A percentile compares a stretch with the other conserved stretches of the same genome.
These are phyloP conservation scores for Porodaedalea pini DNA, from an alignment of 1,284 basidiomycete species.

Conservation along the genomic window DNA sequence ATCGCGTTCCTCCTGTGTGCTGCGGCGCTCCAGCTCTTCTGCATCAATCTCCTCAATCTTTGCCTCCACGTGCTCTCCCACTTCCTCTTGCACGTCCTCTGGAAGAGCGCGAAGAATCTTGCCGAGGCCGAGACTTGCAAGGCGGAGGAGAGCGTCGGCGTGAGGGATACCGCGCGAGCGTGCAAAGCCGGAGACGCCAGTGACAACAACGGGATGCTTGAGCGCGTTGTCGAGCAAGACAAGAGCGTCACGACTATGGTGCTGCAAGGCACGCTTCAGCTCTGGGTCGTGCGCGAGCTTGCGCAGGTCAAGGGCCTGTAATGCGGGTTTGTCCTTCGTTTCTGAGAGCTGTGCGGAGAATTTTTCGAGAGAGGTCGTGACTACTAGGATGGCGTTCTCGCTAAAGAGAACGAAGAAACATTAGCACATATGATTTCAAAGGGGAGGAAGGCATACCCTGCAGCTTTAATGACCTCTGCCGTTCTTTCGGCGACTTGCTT, in stretches of 20 bases:
- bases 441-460: constrained; percentile 20
- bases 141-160: constrained; percentile 24
- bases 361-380: constrained; percentile 24
- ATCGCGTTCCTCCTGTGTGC: constrained; percentile 17
- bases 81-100: constrained; percentile 16
- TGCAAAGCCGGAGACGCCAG: constrained; percentile 24
- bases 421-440: neutral
- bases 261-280: constrained; percentile 16
- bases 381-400: constrained; percentile 25
- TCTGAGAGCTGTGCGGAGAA: constrained; percentile 5
- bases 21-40: constrained; percentile 23
- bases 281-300: constrained; percentile 12
- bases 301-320: constrained; percentile 2
- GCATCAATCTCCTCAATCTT: constrained; percentile 24
- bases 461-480: constrained; percentile 26
- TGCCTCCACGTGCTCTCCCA: constrained; percentile 12
- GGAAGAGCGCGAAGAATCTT: constrained; percentile 23
- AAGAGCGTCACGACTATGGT: constrained; percentile 23
- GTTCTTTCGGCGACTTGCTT: constrained; percentile 18
- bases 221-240: constrained; percentile 25
- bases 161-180: constrained; percentile 24
- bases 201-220: constrained; percentile 25
- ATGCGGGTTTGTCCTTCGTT: neutral
- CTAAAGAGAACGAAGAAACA: constrained; percentile 11
- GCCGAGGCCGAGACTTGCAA: constrained; percentile 22